Conservation (phyloP, 192 early-diverging fungal genomes). For the Backusella tuberculispora region DNA sequence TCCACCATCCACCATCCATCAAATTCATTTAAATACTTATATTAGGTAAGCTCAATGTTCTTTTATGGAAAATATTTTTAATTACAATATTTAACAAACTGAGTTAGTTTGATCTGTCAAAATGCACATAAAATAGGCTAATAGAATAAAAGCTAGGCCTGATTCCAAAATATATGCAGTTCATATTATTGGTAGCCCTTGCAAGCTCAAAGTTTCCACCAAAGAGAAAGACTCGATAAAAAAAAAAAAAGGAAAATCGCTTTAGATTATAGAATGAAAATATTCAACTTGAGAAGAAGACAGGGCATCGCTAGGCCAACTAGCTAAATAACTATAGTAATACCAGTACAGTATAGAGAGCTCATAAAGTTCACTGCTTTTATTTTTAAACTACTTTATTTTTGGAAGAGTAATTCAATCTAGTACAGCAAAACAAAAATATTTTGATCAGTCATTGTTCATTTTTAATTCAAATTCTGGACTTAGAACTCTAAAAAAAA, state of each 20-base stretch:
- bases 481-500: not conserved
- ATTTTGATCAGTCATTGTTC: not conserved
- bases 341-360: not conserved
- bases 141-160: not conserved
- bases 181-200: too few relatives aligned
- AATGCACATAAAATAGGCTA: not conserved
- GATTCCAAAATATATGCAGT: not conserved
- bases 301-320: too few relatives aligned
- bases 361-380: not conserved
- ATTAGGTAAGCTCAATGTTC: too few relatives aligned
- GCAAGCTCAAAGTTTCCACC: too few relatives aligned
- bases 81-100: not conserved
- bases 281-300: too few relatives aligned
- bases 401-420: not conserved
- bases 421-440: too few relatives aligned
- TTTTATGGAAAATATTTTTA: too few relatives aligned
- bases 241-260: not conserved
- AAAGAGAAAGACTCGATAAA: too few relatives aligned
- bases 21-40: too few relatives aligned
- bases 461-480: not conserved
- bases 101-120: slow-evolving; percentile 1
- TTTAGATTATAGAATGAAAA: not conserved
- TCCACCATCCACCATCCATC: too few relatives aligned
- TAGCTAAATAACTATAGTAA: not conserved
- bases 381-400: not conserved